Evolutionary conservation across 1,139 yeast species (phyloP).

Genomic region (Lodderomyces orthopsilosis): DNA sequence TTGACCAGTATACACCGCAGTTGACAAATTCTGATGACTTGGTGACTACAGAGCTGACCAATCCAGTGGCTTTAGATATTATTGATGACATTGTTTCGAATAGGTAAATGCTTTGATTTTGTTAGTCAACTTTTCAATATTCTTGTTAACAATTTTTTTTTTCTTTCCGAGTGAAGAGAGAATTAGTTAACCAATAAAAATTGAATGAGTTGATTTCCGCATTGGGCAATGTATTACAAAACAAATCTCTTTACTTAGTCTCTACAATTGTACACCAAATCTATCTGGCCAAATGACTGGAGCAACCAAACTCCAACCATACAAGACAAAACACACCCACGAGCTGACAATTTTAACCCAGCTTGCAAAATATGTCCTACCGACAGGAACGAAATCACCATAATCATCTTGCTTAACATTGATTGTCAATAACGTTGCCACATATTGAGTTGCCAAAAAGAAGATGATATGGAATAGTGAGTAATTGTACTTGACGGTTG

Average conservation of each 20-base stretch:
- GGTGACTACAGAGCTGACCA: slow-evolving; percentile 34
- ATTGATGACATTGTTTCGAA: slow-evolving; percentile 46
- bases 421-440: slow-evolving; percentile 88
- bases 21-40: slow-evolving; percentile 43
- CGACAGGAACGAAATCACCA: slow-evolving; percentile 94
- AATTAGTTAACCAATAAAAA: slow-evolving; percentile 17
- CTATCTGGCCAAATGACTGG: slow-evolving; percentile 90
- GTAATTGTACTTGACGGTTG: slow-evolving; percentile 79
- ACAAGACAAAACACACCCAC: slow-evolving; percentile 85
- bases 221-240: slow-evolving; percentile 15
- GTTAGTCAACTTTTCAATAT: background rate
- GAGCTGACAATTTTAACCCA: slow-evolving; percentile 93
- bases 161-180: slow-evolving; percentile 2
- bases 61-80: slow-evolving; percentile 46
- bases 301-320: slow-evolving; percentile 89
- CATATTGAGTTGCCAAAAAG: slow-evolving; percentile 95
- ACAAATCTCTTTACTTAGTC: background rate
- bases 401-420: slow-evolving; percentile 82
- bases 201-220: slow-evolving; percentile 20
- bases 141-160: slow-evolving; percentile 2
- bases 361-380: slow-evolving; percentile 90
- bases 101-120: slow-evolving; percentile 4
- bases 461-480: slow-evolving; percentile 86
- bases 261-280: slow-evolving; percentile 35
- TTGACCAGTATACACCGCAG: slow-evolving; percentile 77